Evolutionary conservation across 129 eudicot species (phyloP).

Genomic region (Mikania micrantha): DNA sequence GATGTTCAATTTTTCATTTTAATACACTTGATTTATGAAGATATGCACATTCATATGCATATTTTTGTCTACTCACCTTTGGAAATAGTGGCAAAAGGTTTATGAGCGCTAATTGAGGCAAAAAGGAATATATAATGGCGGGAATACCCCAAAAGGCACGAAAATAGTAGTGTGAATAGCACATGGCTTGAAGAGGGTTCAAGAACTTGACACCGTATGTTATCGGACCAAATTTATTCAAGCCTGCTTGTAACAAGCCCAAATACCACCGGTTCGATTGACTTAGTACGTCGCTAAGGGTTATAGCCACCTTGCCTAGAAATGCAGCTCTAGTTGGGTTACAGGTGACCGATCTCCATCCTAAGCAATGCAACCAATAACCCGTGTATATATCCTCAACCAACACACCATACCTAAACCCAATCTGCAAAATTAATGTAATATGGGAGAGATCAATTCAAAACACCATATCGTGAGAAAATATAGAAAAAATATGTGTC

Average conservation of each 20-base stretch:
- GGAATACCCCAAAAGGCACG: slow-evolving; percentile 45
- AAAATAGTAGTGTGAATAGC: slow-evolving; percentile 30
- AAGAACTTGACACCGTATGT: slow-evolving; percentile 25
- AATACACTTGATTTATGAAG: no score
- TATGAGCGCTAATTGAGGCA: slow-evolving; percentile 42
- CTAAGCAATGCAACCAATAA: slow-evolving; percentile 37
- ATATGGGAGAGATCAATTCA: no score
- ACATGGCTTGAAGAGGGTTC: slow-evolving; percentile 33
- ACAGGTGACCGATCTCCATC: slow-evolving; percentile 42
- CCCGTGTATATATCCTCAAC: slow-evolving; percentile 45
- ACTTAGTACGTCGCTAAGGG: slow-evolving; percentile 32
- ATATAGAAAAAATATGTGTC: no score
- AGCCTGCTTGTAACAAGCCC: slow-evolving; percentile 38
- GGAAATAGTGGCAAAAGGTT: slow-evolving; percentile 22
- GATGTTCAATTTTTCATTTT: no score
- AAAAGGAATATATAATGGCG: slow-evolving; percentile 32
- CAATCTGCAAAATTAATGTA: slow-evolving; percentile 31
- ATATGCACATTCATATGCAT: background rate
- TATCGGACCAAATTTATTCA: slow-evolving; percentile 27
- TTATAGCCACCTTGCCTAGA: slow-evolving; percentile 40
- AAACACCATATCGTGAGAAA: no score
- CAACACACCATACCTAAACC: slow-evolving; percentile 60
- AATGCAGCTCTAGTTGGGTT: slow-evolving; percentile 43
- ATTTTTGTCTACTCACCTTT: background rate
- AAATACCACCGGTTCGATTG: slow-evolving; percentile 54